These are phyloP conservation scores for Remersonia thermophila DNA, from an alignment of 2,329 filamentous ascomycete species.

Conservation along the genomic window DNA sequence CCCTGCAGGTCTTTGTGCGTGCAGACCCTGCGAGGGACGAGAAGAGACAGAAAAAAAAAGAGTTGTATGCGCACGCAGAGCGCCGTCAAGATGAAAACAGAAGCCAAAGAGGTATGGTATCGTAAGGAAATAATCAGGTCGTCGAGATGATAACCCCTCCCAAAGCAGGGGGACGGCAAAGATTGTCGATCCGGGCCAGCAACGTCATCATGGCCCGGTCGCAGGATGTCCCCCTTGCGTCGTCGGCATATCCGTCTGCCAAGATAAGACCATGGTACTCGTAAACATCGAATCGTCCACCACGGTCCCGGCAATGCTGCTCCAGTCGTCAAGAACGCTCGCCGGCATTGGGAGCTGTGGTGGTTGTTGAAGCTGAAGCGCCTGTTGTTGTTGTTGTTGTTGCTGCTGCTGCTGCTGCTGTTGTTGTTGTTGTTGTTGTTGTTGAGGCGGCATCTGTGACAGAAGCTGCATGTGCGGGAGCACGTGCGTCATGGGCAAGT, in stretches of 20 bases:
- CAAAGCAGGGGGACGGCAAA: no score
- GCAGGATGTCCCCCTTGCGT: no score
- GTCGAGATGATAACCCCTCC: no score
- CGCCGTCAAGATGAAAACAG: no score
- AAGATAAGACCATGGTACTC: constrained; percentile 8
- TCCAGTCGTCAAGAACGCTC: constrained; percentile 17
- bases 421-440: constrained; percentile 5
- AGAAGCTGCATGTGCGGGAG: constrained; percentile 13
- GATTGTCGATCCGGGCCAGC: no score
- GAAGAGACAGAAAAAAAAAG: no score
- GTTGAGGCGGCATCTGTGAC: constrained; percentile 7
- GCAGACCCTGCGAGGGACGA: no score
- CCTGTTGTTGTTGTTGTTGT: constrained; percentile 4
- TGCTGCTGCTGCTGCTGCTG: constrained; percentile 7
- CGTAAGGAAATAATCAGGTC: no score
- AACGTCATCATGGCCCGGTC: no score
- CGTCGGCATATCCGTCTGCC: constrained; percentile 8
- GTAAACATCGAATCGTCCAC: constrained; percentile 17
- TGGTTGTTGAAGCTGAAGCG: constrained; percentile 1
- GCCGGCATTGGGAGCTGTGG: constrained; percentile 5
- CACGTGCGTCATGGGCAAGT: constrained; percentile 9
- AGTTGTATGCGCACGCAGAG: no score
- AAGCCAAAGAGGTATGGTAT: no score
- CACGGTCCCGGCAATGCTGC: constrained; percentile 14
- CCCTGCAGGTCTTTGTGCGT: no score